These are phyloP conservation scores for Penicillium sclerotigenum DNA, from an alignment of 2,329 filamentous ascomycete species.

Conservation along the genomic window DNA sequence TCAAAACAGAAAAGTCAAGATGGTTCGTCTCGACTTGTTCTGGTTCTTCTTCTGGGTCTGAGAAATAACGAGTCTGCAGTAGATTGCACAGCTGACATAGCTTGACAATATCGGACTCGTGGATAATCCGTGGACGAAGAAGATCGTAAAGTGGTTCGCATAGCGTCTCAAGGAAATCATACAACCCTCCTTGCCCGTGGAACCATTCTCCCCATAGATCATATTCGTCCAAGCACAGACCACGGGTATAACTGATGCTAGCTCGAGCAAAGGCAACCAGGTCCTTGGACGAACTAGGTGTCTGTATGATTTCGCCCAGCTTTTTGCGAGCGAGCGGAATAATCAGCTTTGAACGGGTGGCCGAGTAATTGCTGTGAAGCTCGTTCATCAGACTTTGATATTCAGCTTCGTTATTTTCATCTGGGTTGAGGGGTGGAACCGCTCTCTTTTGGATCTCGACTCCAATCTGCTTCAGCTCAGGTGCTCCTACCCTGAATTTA, in stretches of 20 bases:
- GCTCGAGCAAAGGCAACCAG: conserved; percentile 63
- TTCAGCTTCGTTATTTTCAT: conserved; percentile 58
- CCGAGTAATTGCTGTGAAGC: conserved; percentile 61
- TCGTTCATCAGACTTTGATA: conserved; percentile 66
- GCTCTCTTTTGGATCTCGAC: conserved; percentile 66
- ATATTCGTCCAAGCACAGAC: conserved; percentile 65
- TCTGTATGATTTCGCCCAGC: conserved; percentile 52
- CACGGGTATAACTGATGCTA: conserved; percentile 63
- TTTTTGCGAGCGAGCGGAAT: conserved; percentile 63
- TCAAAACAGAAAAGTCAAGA: conserved; percentile 60
- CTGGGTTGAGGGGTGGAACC: conserved; percentile 57
- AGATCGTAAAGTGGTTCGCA: conserved; percentile 67
- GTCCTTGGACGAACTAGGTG: conserved; percentile 60
- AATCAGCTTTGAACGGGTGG: conserved; percentile 57
- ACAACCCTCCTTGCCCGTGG: conserved; percentile 59
- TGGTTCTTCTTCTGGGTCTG: conserved; percentile 54
- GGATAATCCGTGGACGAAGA: conserved; percentile 62
- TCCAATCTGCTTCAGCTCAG: conserved; percentile 63
- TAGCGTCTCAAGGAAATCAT: conserved; percentile 65
- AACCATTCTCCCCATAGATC: conserved; percentile 67
- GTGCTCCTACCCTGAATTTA: conserved; percentile 65
- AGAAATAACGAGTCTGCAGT: conserved; percentile 64
- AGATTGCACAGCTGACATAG: conserved; percentile 65
- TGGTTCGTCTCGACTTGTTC: conserved; percentile 51
- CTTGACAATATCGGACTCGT: conserved; percentile 63